Base-by-base conservation (phyloP, 2,329 filamentous ascomycete species). In the Talaromyces sp. region DNA sequence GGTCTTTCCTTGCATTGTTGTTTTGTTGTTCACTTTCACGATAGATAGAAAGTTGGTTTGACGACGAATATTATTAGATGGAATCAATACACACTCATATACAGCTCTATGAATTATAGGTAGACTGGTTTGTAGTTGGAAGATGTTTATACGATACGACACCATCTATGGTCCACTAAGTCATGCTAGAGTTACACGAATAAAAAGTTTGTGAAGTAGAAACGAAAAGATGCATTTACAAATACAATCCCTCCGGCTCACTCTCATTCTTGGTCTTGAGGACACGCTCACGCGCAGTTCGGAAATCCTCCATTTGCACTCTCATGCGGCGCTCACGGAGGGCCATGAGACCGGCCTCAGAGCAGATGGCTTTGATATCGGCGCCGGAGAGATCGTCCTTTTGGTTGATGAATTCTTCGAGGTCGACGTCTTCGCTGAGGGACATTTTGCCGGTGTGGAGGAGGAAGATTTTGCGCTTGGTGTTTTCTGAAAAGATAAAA, bases 361-460 rank as follows among this genome's bases (percentile, higher is more conserved):
- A 97, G 82, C 95, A 99, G 73, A 99, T 99, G 57, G 95, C 95
- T 81, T 98, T 96, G 84, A 99, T 98, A 80, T 99, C 95, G 41
- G 95, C 95, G 79, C 95, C 95, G 4, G 91, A 96, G 8, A 99
- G 84, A 73, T 99, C 96, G 73, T 99, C 95, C 85, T 99, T 99
- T 78, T 98, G 94, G 69, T 88, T 93, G 77, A 99, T 97, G 75
- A 99, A 98, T 80, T 99, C 95, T 72, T 99, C 95, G 54, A 99
- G 84, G 68, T 99, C 96, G n/a, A 99, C 95, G 71, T 99, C 96
- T 67, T 94, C 90, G 72, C 92, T 92, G 47, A 99, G 85, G 61
- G 88, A 97, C 95, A 99, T 99, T 86, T 99, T 99, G 76, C 91
- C 96, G 2, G 95, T 99, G 81, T 99, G 95, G 7, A 99, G 87